Evolutionary conservation across 257 asterid genomes (phyloP).

Genomic region (Jacaranda mimosifolia): DNA sequence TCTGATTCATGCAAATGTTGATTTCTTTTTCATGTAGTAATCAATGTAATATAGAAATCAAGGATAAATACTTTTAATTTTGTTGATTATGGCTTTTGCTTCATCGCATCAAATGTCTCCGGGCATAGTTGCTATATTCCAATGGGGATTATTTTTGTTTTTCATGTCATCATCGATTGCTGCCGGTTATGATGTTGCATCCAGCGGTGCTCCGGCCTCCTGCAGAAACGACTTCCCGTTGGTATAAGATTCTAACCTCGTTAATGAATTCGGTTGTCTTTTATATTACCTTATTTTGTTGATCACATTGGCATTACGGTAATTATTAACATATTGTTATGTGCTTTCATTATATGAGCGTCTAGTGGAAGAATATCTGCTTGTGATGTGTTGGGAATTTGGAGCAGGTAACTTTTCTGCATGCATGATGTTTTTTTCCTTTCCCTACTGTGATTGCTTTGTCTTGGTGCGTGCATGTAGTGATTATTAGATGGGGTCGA

Average conservation of each 20-base stretch:
- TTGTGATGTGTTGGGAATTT: background rate
- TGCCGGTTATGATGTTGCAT: conserved; percentile 23
- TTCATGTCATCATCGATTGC: conserved; percentile 36
- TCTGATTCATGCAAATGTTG: conserved; percentile 4
- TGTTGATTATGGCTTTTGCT: background rate
- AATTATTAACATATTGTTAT: no score
- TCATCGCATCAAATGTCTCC: background rate
- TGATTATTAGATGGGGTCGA: background rate
- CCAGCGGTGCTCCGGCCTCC: conserved; percentile 22
- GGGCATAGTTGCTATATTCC: background rate
- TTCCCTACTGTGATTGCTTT: no score
- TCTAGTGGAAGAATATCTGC: background rate
- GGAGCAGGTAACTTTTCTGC: no score
- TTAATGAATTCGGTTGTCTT: background rate
- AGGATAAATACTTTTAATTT: background rate
- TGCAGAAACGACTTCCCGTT: conserved; percentile 37
- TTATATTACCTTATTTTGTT: background rate
- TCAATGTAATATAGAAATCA: background rate
- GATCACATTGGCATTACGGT: background rate
- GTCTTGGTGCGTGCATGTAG: background rate
- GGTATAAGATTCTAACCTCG: conserved; percentile 17
- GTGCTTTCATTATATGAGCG: background rate
- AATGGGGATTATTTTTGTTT: conserved; percentile 13
- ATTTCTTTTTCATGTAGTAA: background rate
- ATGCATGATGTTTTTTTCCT: no score